Percentiles rank a stretch among this genome's conserved stretches.
phyloP scores from a whole-genome alignment of 306 rosid genomes.

The Phaseolus lunatus region DNA sequence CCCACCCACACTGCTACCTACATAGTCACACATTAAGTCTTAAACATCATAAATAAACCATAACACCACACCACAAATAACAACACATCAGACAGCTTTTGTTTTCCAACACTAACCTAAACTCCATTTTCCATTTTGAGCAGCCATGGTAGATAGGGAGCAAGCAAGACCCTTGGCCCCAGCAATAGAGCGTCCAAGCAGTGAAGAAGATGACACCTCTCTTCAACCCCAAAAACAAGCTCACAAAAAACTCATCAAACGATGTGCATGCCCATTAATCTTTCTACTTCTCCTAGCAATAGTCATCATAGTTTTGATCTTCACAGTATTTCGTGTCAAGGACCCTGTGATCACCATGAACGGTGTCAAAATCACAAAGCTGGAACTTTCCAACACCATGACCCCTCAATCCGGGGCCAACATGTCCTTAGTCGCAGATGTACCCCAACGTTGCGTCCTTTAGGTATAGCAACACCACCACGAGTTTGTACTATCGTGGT shows the following conservation, averaged over 20 bases:
- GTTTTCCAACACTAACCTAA: not conserved
- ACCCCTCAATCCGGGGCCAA: constrained; percentile 50
- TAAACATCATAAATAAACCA: not conserved
- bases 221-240: not conserved
- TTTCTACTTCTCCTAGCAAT: constrained; percentile 36
- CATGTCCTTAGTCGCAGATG: constrained; percentile 58
- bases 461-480: constrained; percentile 64
- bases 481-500: constrained; percentile 55
- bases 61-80: not conserved
- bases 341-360: constrained; percentile 65
- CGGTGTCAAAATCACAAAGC: constrained; percentile 45
- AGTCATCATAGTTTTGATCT: constrained; percentile 46
- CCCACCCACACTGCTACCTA: not conserved
- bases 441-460: constrained; percentile 69
- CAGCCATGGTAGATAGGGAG: constrained; percentile 55
- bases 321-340: constrained; percentile 63
- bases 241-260: constrained; percentile 47
- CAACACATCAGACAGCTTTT: not conserved
- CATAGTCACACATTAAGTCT: not conserved
- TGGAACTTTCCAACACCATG: constrained; percentile 48
- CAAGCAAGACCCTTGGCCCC: constrained; percentile 64
- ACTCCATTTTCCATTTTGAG: not conserved
- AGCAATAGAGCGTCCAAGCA: constrained; percentile 7
- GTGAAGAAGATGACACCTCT: constrained; percentile 34
- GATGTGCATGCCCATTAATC: constrained; percentile 46